A percentile compares a stretch with the other conserved stretches of the same genome.
These are phyloP conservation scores for Gossypium davidsonii DNA, from an alignment of 441 rosid genomes.

Conservation along the genomic window DNA sequence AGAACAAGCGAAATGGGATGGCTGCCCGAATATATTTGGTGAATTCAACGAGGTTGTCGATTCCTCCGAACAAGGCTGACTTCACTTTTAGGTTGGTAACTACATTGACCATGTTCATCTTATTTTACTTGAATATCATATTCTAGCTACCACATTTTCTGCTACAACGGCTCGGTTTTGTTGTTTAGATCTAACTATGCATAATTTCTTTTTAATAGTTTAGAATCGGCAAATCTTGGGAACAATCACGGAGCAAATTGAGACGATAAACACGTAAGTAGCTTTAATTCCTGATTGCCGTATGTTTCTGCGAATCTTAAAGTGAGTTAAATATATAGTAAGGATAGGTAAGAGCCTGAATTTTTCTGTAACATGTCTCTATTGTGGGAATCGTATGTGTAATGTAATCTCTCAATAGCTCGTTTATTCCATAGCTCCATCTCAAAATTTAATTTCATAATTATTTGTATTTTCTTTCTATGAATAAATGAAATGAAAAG, in stretches of 20 bases:
- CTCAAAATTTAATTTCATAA: conserved; percentile 16
- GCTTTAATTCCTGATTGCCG: neutral
- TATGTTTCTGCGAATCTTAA: neutral
- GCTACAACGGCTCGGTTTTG: neutral
- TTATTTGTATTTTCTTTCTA: conserved; percentile 22
- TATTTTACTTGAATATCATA: neutral
- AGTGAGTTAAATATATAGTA: neutral
- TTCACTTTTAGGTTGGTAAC: conserved; percentile 23
- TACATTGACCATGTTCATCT: neutral
- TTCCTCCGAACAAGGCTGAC: conserved; percentile 29
- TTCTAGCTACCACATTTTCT: neutral
- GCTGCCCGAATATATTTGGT: conserved; percentile 75
- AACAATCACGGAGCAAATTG: conserved; percentile 2
- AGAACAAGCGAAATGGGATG: conserved; percentile 58
- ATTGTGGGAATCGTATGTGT: conserved; percentile 16
- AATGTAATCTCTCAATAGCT: conserved; percentile 13
- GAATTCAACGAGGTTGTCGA: conserved; percentile 44
- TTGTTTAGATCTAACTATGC: neutral
- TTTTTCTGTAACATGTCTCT: conserved; percentile 9
- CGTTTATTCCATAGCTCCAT: conserved; percentile 16
- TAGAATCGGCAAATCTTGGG: conserved; percentile 9
- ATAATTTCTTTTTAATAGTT: conserved; percentile 9
- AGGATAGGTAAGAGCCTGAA: conserved; percentile 17
- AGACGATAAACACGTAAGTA: neutral
- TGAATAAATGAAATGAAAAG: conserved; percentile 16